Base-by-base conservation (phyloP, 805 yeast genomes). In the Spathaspora passalidarum region DNA sequence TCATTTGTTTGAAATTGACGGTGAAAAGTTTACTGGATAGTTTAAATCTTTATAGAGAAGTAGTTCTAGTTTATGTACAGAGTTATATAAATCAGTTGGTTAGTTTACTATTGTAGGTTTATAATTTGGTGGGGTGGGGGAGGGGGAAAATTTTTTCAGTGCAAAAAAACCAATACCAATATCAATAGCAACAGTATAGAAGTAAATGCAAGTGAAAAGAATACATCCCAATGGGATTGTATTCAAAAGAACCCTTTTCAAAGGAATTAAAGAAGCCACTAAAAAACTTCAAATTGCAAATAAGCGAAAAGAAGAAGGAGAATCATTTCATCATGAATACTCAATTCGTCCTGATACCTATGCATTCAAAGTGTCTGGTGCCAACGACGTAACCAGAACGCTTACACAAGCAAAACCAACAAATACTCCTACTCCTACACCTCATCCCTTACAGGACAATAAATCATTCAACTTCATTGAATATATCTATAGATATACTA, bases 271-370 rank as follows among this genome's bases (percentile, higher is more conserved):
- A 32, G 25, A 45, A 35, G 41, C 41, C 1, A 34, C 44, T 10
- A 34, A 39, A 18, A 45, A 34, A 14, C 22, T 45, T 11, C 32
- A 45, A 34, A 26, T 18, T 16, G 16, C 23, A 13, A 45, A 45
- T 16, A 42, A 45, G 32, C 22, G 17, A 11, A 25, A 35, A 20
- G 2, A 22, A 4, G 46, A 48, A 38, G 22, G 22, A 20, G 48
- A 42, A 21, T 41, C 32, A n/a, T 56, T 56, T 39, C 66, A 68
- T 45, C 75, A 71, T 49, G 77, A 72, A 46, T 72, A 72, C 50
- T 71, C 76, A 19, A 69, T 72, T 42, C 56, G 72, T 23, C 77
- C 77, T 8, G 76, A 71, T 48, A 69, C 75, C 1, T 72, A 63
- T 61, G 74, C 76, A 7, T 72, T 71, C 54, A 70, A 69, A 48